phyloP scores from a whole-genome alignment of 139 green algal genomes.

The Haematococcus sp. region DNA sequence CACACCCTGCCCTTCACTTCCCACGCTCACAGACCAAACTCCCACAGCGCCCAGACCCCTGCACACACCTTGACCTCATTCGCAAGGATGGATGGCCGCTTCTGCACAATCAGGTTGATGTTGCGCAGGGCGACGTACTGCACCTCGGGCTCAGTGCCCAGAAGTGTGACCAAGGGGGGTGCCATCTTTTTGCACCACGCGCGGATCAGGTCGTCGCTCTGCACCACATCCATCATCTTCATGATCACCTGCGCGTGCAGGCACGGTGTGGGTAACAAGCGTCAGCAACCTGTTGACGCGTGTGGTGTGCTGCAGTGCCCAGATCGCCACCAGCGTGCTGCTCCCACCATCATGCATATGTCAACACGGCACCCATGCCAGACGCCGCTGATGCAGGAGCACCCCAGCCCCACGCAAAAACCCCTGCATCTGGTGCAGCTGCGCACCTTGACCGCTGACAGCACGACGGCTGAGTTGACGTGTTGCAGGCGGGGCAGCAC shows the following conservation, averaged over 20 bases:
- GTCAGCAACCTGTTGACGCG: not conserved
- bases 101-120: conserved; percentile 96
- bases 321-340: too few relatives aligned
- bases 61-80: conserved; percentile 91
- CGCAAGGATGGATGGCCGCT: conserved; percentile 70
- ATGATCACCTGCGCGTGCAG: conserved; percentile 64
- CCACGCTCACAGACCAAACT: too few relatives aligned
- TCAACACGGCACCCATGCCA: not conserved
- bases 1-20: too few relatives aligned
- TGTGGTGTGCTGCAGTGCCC: not conserved
- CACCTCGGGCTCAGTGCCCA: conserved; percentile 90
- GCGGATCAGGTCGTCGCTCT: conserved; percentile 56
- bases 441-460: conserved; percentile 91
- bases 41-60: too few relatives aligned
- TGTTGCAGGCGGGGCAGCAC: conserved; percentile 97
- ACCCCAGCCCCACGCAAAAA: not conserved
- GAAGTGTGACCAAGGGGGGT: conserved; percentile 94
- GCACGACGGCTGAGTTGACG: conserved; percentile 95
- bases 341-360: not conserved
- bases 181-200: conserved; percentile 90
- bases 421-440: not conserved
- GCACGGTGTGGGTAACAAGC: not conserved
- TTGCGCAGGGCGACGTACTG: conserved; percentile 98
- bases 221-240: conserved; percentile 72
- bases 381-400: not conserved